Evolutionary conservation across 2,329 filamentous ascomycete species (phyloP).

Genomic region (Aspergillus ochraceus): DNA sequence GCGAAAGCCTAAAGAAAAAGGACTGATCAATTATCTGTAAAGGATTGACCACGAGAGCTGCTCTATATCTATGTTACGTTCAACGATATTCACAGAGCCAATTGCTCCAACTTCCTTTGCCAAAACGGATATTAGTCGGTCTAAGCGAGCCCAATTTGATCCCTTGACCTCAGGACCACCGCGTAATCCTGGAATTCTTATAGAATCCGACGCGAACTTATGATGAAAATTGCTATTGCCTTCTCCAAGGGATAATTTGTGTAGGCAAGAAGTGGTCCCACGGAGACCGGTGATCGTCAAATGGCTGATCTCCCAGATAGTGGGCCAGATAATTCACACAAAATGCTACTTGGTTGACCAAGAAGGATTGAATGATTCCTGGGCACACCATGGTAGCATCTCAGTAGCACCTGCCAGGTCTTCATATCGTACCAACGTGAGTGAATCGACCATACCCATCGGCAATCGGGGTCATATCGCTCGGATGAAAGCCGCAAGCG

Average conservation of each 20-base stretch:
- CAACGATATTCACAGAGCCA: too few relatives aligned
- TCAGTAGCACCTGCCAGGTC: neutral
- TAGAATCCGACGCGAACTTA: conserved; percentile 6
- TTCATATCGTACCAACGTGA: conserved; percentile 61
- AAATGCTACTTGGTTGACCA: neutral
- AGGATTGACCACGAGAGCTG: too few relatives aligned
- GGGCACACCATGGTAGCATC: neutral
- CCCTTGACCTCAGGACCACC: neutral
- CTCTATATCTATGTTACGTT: too few relatives aligned
- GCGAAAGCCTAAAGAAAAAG: too few relatives aligned
- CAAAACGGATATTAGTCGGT: too few relatives aligned
- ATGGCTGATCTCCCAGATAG: conserved; percentile 2
- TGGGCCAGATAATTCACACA: conserved; percentile 4
- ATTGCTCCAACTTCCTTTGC: too few relatives aligned
- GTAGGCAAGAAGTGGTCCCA: neutral
- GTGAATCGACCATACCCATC: conserved; percentile 80
- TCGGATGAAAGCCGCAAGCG: neutral
- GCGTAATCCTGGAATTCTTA: neutral
- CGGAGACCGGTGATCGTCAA: neutral
- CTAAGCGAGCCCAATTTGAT: too few relatives aligned
- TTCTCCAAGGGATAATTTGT: conserved; percentile 2
- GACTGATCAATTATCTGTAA: too few relatives aligned
- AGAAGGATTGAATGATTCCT: neutral
- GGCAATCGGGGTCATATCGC: conserved; percentile 44
- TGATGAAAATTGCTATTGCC: conserved; percentile 10